These are phyloP conservation scores for Sphagnum tenellum DNA, from an alignment of 225 moss, liverwort and hornwort species.

Conservation along the genomic window DNA sequence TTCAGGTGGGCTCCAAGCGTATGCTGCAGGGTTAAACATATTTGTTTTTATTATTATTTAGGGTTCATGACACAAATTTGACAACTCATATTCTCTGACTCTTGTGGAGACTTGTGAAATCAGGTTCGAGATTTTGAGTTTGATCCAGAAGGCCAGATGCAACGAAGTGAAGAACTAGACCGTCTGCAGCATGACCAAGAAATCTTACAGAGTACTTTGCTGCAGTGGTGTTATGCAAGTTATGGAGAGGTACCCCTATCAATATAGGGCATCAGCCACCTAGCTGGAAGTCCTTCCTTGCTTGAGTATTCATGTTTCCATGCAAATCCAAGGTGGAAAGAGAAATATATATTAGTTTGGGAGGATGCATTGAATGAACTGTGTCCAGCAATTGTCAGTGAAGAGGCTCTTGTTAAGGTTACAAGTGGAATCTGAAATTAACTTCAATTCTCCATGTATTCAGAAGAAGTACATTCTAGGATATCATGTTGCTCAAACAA, in stretches of 20 bases:
- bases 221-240: conserved; percentile 68
- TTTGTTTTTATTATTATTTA: neutral
- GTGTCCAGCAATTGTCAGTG: no score
- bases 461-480: no score
- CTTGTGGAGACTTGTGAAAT: neutral
- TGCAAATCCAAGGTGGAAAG: no score
- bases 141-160: conserved; percentile 33
- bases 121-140: conserved; percentile 38
- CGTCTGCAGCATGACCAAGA: conserved; percentile 33
- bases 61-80: neutral
- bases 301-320: neutral
- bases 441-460: no score
- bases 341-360: no score
- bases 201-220: conserved; percentile 32
- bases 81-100: neutral
- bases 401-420: no score
- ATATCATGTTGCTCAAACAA: no score
- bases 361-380: no score
- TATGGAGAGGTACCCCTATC: conserved; percentile 41
- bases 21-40: neutral
- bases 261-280: neutral
- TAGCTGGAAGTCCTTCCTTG: neutral
- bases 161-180: conserved; percentile 37
- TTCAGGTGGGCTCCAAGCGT: conserved; percentile 23
- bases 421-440: no score